A percentile compares a stretch with the other conserved stretches of the same genome.
Conservation (phyloP, 306 rosid genomes). For the Carpinus fangiana region DNA sequence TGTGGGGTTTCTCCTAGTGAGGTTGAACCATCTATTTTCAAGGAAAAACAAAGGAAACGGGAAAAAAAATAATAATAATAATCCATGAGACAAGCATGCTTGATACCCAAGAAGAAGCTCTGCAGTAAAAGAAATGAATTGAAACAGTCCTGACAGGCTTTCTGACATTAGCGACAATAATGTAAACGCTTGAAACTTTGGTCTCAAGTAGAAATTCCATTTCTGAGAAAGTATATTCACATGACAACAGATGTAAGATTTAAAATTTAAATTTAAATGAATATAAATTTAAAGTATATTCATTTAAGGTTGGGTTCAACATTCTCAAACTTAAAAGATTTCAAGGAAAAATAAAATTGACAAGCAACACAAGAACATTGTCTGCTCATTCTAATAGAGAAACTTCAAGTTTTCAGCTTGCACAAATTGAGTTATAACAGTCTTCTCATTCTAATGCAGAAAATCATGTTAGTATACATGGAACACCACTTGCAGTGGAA, state of each 20-base stretch:
- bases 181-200: background rate
- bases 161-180: background rate
- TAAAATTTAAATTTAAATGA: background rate
- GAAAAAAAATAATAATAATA: background rate
- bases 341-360: too few species aligned
- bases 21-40: slow-evolving; percentile 37
- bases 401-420: background rate
- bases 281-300: background rate
- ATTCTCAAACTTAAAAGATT: too few species aligned
- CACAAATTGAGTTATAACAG: background rate
- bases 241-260: background rate
- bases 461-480: too few species aligned
- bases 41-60: background rate
- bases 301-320: too few species aligned
- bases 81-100: slow-evolving; percentile 12
- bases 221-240: background rate
- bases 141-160: background rate
- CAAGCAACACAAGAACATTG: background rate
- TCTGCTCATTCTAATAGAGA: background rate
- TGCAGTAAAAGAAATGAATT: background rate
- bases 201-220: background rate
- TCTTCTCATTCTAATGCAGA: background rate
- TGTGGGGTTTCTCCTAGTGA: slow-evolving; percentile 52
- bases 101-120: background rate
- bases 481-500: background rate